Evolutionary conservation across 148 eudicot genomes (phyloP).

Genomic region (Spergularia bocconei): DNA sequence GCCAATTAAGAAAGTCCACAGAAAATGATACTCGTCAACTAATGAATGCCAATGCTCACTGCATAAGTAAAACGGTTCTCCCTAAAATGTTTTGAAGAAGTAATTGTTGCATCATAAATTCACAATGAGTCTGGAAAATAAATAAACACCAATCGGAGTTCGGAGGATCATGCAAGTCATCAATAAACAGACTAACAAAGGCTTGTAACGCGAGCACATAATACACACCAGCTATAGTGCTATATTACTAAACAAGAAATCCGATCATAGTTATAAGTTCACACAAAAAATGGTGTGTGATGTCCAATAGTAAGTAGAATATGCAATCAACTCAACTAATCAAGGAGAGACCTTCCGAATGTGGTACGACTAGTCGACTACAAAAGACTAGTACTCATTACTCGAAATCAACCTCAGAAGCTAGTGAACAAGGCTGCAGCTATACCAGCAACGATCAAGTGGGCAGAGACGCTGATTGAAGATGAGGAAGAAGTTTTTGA

Average conservation of each 20-base stretch:
- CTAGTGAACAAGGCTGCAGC: conserved; percentile 16
- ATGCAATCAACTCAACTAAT: conserved; percentile 2
- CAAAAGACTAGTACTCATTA: background rate
- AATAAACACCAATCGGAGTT: too few relatives aligned
- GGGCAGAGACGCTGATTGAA: background rate
- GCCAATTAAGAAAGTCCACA: too few relatives aligned
- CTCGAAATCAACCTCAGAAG: conserved; percentile 6
- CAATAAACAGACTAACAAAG: too few relatives aligned
- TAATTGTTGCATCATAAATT: too few relatives aligned
- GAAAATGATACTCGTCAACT: too few relatives aligned
- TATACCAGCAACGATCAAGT: conserved; percentile 19
- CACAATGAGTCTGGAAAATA: too few relatives aligned
- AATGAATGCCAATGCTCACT: too few relatives aligned
- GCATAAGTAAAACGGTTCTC: too few relatives aligned
- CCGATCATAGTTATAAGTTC: background rate
- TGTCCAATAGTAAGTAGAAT: background rate
- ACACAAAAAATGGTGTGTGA: background rate
- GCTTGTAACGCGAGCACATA: too few relatives aligned
- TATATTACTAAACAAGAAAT: background rate
- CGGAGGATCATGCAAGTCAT: too few relatives aligned
- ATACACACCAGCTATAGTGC: background rate
- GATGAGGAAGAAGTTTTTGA: conserved; percentile 6
- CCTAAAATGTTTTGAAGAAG: too few relatives aligned
- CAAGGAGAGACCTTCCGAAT: background rate
- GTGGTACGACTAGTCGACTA: background rate